Evolutionary conservation across 1,284 basidiomycete species (phyloP), one percentile per base, ranked within the genome.

Genomic region (Xanthoconium separans): DNA sequence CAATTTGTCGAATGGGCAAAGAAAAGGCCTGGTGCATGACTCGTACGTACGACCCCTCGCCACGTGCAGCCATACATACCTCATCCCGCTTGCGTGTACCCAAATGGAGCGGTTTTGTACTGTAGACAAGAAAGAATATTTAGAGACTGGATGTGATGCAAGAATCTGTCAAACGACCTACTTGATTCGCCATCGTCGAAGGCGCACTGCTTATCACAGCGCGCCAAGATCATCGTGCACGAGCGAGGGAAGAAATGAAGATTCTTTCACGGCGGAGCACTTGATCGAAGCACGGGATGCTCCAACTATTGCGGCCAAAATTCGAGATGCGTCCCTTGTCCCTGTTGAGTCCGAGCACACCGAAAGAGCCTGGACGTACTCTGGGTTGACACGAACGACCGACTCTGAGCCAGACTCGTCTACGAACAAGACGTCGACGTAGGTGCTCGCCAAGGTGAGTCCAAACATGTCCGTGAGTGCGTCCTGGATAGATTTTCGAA

Each of bases 1-100:
- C 90, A 93, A 59, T 94, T 93, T 65, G 91, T 93, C n/a, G 81
- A 80, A 49, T 87, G 80, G 66, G 86, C 83, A 37, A 82, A 77
- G 68, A 71, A 72, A 57, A 50, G 44, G 45, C 9, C 49, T 8
- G 16, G 13, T 42, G 43, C 39, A 43, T 56, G 43, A 64, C 22
- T 37, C n/a, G 37, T 58, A 44, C 33, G 34, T 58, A 44, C 33
- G 18, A 43, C 34, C 36, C 37, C 27, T 29, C 20, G 39, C 40
- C 34, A 40, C 41, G 16, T 39, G 30, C 42, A 41, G 13, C 6
- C n/a, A n/a, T n/a, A n/a, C 13, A 51, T 55, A 50, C 47, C 58
- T 53, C 43, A 27, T 29, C 20, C 43, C 2, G 13, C 29, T 30
- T 27, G 27, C 27, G 27, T 27, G 27, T 27, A 27, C 20, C 15